Conservation (phyloP, 2,329 filamentous ascomycete genomes). For the Lasiodiplodia sp. region DNA sequence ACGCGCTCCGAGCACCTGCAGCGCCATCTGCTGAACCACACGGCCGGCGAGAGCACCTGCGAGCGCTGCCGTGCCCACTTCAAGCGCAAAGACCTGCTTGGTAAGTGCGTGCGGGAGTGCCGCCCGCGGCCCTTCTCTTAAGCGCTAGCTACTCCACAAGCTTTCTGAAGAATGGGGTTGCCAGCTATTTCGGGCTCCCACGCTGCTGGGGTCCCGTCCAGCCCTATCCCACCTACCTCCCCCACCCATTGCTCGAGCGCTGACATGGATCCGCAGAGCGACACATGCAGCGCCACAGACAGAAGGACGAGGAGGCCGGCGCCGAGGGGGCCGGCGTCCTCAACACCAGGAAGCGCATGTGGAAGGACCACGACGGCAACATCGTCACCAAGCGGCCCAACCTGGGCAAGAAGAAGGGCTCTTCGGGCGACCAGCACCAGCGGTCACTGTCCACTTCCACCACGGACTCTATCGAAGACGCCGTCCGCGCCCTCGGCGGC, state of each 20-base stretch:
- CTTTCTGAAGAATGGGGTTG: conserved; percentile 22
- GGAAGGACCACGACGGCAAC: conserved; percentile 62
- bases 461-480: conserved; percentile 19
- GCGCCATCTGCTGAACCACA: conserved; percentile 65
- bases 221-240: conserved; percentile 22
- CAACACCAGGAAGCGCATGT: conserved; percentile 63
- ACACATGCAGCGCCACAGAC: conserved; percentile 62
- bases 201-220: neutral
- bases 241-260: conserved; percentile 29
- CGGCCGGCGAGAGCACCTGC: conserved; percentile 61
- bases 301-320: conserved; percentile 64
- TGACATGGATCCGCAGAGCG: conserved; percentile 54
- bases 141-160: conserved; percentile 20
- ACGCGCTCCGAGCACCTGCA: conserved; percentile 66
- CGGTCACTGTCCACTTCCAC: conserved; percentile 7
- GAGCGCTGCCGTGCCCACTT: conserved; percentile 67
- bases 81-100: conserved; percentile 65
- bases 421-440: conserved; percentile 7
- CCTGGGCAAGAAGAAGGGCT: conserved; percentile 30
- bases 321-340: conserved; percentile 59
- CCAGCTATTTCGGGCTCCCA: conserved; percentile 8
- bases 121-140: conserved; percentile 20
- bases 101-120: conserved; percentile 46
- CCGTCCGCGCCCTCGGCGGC: neutral
- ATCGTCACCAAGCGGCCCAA: conserved; percentile 57